phyloP scores from a whole-genome alignment of 2,329 filamentous ascomycete genomes.

The Cercospora zeina region DNA sequence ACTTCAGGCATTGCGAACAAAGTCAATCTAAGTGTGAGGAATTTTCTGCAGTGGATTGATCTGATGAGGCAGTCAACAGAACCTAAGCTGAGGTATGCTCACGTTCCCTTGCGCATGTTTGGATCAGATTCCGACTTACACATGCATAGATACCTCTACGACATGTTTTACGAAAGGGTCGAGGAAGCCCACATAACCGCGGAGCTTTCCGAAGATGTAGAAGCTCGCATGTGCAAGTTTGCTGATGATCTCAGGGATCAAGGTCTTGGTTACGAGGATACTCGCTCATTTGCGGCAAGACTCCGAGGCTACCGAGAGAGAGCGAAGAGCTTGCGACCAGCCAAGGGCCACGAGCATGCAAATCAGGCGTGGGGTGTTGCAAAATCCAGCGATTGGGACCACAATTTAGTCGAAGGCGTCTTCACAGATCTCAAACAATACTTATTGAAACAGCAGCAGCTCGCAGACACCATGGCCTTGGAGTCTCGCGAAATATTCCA shows the following conservation, averaged over 20 bases:
- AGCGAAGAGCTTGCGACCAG: neutral
- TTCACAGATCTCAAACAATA: slow-evolving; percentile 1
- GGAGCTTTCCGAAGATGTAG: neutral
- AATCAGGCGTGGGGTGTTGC: neutral
- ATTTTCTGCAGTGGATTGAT: neutral
- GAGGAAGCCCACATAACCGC: neutral
- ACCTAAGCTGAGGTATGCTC: slow-evolving; percentile 4
- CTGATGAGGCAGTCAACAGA: slow-evolving; percentile 3
- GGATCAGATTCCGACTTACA: neutral
- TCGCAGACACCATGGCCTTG: neutral
- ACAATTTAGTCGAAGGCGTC: neutral
- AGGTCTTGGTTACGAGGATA: neutral
- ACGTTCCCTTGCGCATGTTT: neutral
- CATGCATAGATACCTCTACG: neutral
- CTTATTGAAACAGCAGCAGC: neutral
- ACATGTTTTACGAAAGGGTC: neutral
- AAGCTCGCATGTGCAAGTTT: slow-evolving; percentile 6
- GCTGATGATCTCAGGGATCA: neutral
- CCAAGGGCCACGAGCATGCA: neutral
- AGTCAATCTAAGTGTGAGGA: neutral
- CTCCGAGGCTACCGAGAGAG: neutral
- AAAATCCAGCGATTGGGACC: slow-evolving; percentile 6
- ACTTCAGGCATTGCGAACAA: neutral
- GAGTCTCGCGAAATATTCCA: neutral
- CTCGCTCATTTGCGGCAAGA: slow-evolving; percentile 1